Evolutionary conservation across 2,329 filamentous ascomycete species (phyloP).

Genomic region (Diaporthe batatas): DNA sequence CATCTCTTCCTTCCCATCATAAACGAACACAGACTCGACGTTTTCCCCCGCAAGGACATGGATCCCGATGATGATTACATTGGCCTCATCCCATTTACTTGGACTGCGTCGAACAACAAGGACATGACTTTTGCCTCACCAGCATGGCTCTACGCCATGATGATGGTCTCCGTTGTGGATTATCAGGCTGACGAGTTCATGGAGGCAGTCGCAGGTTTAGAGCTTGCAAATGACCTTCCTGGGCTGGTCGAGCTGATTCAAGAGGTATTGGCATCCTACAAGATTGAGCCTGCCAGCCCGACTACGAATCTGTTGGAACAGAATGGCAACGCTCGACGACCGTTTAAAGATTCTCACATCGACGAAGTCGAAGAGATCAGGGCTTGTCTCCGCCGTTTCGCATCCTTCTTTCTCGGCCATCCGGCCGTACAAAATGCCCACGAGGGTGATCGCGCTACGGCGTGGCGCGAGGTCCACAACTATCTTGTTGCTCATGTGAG

Average conservation of each 20-base stretch:
- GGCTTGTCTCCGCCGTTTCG: no score
- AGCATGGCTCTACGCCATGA: background rate
- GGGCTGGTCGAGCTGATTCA: background rate
- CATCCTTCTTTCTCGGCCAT: no score
- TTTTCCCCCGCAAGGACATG: constrained; percentile 1
- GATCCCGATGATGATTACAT: background rate
- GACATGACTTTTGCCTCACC: background rate
- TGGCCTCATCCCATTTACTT: background rate
- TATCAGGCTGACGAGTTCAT: constrained; percentile 14
- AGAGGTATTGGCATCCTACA: no score
- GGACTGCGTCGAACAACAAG: background rate
- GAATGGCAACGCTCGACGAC: no score
- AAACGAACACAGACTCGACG: background rate
- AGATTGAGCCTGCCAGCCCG: no score
- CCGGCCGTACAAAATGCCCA: no score
- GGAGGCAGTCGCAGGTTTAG: constrained; percentile 1
- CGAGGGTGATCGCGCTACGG: no score
- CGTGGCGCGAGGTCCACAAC: no score
- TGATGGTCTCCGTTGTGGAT: constrained; percentile 1
- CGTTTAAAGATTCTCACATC: no score
- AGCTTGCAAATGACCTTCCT: background rate
- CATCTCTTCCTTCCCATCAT: background rate
- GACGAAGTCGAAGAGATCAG: no score
- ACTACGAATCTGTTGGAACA: no score
- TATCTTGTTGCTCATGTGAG: no score